phyloP scores from a whole-genome alignment of 2,329 filamentous ascomycete genomes.

The Metarhizium sp. region DNA sequence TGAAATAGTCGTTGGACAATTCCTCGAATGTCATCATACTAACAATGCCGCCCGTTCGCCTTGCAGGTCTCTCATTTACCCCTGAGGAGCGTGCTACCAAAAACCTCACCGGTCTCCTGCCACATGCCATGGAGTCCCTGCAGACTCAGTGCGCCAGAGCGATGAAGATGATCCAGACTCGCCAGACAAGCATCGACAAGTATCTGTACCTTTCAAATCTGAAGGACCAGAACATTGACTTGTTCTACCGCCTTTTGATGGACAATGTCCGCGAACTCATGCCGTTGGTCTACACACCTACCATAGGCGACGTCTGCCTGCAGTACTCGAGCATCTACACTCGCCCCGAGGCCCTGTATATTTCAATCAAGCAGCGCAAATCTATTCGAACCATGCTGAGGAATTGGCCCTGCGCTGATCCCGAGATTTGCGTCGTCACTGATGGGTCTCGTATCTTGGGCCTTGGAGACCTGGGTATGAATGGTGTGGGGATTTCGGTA shows the following conservation, averaged over 20 bases:
- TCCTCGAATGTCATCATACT: not conserved
- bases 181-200: slow-evolving; percentile 66
- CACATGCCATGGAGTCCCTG: slow-evolving; percentile 52
- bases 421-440: slow-evolving; percentile 94
- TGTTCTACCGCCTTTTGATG: slow-evolving; percentile 76
- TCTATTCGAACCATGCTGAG: slow-evolving; percentile 79
- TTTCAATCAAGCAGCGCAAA: slow-evolving; percentile 89
- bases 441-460: slow-evolving; percentile 90
- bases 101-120: slow-evolving; percentile 57
- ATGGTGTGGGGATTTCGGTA: slow-evolving; percentile 94
- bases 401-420: slow-evolving; percentile 85
- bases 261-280: slow-evolving; percentile 71
- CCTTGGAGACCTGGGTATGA: slow-evolving; percentile 89
- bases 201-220: slow-evolving; percentile 73
- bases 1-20: not conserved
- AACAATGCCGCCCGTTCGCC: not conserved
- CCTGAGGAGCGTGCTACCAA: slow-evolving; percentile 54
- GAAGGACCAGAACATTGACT: slow-evolving; percentile 66
- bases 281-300: slow-evolving; percentile 79
- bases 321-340: slow-evolving; percentile 96
- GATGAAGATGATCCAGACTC: slow-evolving; percentile 64
- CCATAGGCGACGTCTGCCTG: slow-evolving; percentile 91
- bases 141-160: slow-evolving; percentile 55
- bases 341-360: slow-evolving; percentile 88
- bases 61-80: slow-evolving; percentile 51